These are phyloP conservation scores for Ophiostoma montium DNA, from an alignment of 2,329 filamentous ascomycete species.

Conservation along the genomic window DNA sequence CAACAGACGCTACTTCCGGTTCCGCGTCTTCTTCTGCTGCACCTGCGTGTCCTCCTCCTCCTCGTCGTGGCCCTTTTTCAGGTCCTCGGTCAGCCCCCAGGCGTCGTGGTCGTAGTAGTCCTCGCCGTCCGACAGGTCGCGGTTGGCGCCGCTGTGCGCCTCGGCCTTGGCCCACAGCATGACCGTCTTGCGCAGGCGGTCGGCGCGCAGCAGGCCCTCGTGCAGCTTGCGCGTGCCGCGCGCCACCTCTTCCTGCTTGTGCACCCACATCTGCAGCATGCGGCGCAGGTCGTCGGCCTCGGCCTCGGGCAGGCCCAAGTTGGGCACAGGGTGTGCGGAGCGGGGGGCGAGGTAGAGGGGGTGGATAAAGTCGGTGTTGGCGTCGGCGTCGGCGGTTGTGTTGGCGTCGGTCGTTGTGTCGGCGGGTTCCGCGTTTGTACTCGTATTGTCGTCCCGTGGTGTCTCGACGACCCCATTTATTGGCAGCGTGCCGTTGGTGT, in stretches of 20 bases:
- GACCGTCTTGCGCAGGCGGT: conserved; percentile 57
- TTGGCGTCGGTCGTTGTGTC: background rate
- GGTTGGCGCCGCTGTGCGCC: conserved; percentile 49
- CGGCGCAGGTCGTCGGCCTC: conserved; percentile 70
- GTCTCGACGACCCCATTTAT: too few relatives aligned
- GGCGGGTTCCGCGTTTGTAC: background rate
- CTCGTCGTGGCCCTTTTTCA: conserved; percentile 70
- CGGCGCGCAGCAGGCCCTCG: conserved; percentile 55
- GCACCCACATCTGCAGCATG: conserved; percentile 60
- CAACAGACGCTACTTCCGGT: conserved; percentile 27
- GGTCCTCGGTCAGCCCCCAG: conserved; percentile 58
- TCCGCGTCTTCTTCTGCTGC: conserved; percentile 47
- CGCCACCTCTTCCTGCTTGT: conserved; percentile 76
- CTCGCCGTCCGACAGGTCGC: conserved; percentile 76
- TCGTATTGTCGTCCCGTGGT: too few relatives aligned
- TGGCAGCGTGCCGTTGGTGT: background rate
- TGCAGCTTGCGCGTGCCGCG: conserved; percentile 55
- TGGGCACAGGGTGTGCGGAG: conserved; percentile 48
- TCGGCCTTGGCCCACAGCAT: conserved; percentile 67
- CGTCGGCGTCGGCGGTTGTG: background rate
- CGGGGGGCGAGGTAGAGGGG: conserved; percentile 58
- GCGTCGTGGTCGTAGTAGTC: conserved; percentile 80
- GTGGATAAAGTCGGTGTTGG: conserved; percentile 46
- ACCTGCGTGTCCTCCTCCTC: conserved; percentile 58
- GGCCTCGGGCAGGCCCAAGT: conserved; percentile 54